phyloP scores from a whole-genome alignment of 1,139 yeast species.

The Yamadazyma membranifaciens region DNA sequence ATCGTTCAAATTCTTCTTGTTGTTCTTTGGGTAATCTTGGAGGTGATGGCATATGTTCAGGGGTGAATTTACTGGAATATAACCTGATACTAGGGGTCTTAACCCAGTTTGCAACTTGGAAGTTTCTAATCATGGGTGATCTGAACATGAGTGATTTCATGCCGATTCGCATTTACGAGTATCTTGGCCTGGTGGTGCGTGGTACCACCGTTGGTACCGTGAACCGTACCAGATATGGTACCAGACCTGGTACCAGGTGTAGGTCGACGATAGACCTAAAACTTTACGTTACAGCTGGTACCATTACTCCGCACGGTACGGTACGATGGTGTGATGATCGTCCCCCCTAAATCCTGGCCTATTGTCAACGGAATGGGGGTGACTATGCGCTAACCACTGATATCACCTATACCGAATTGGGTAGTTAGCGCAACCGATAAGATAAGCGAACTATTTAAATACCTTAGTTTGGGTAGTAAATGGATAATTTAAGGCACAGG shows the following conservation, averaged over 20 bases:
- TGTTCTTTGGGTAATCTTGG: conserved; percentile 82
- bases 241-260: neutral
- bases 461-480: no score
- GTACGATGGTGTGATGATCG: neutral
- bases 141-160: neutral
- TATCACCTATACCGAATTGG: no score
- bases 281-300: no score
- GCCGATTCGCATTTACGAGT: conserved; percentile 7
- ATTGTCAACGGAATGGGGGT: no score
- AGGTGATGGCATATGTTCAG: conserved; percentile 61
- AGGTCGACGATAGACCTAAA: neutral
- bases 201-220: neutral
- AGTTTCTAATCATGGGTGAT: neutral
- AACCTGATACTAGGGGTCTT: neutral
- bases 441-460: no score
- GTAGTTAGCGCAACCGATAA: no score
- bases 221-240: no score
- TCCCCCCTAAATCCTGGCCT: no score
- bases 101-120: neutral
- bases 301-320: no score
- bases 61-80: conserved; percentile 23
- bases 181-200: neutral
- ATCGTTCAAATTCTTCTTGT: conserved; percentile 87
- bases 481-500: no score
- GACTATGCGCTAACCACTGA: no score